Evolutionary conservation across 331 rosid species (phyloP).

Genomic region (Phaseolus coccineus): DNA sequence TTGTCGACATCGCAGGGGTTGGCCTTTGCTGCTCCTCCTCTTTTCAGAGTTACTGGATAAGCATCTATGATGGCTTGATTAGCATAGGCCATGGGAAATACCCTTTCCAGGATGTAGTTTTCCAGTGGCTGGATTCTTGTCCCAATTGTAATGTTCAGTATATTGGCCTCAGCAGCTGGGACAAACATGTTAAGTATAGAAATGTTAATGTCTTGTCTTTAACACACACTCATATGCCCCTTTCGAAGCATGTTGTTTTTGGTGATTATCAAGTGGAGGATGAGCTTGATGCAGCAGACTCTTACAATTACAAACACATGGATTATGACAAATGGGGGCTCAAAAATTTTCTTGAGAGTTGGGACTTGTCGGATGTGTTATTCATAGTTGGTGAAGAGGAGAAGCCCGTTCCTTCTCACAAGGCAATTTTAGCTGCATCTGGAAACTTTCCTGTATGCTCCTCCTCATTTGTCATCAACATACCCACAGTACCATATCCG

Average conservation of each 20-base stretch:
- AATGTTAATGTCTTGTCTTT: conserved; percentile 81
- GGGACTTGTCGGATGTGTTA: conserved; percentile 81
- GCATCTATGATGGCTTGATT: conserved; percentile 90
- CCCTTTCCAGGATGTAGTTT: conserved; percentile 88
- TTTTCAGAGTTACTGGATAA: conserved; percentile 92
- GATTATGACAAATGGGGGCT: conserved; percentile 87
- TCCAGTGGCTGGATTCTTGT: conserved; percentile 86
- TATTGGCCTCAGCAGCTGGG: conserved; percentile 98
- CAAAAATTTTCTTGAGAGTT: conserved; percentile 75
- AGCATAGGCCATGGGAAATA: conserved; percentile 81
- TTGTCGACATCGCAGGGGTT: conserved; percentile 81
- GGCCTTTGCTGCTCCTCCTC: conserved; percentile 82
- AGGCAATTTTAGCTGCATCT: conserved; percentile 78
- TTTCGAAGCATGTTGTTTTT: conserved; percentile 68
- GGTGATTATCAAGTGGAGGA: conserved; percentile 61
- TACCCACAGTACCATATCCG: conserved; percentile 59
- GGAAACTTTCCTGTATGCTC: conserved; percentile 67
- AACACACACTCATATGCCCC: conserved; percentile 61
- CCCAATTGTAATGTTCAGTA: conserved; percentile 84
- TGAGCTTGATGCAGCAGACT: conserved; percentile 48
- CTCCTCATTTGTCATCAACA: conserved; percentile 60
- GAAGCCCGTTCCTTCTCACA: conserved; percentile 92
- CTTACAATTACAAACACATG: conserved; percentile 39
- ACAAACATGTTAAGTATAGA: conserved; percentile 90
- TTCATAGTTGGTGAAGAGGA: conserved; percentile 72